phyloP scores from a whole-genome alignment of 306 rosid genomes.

The Morella rubra region DNA sequence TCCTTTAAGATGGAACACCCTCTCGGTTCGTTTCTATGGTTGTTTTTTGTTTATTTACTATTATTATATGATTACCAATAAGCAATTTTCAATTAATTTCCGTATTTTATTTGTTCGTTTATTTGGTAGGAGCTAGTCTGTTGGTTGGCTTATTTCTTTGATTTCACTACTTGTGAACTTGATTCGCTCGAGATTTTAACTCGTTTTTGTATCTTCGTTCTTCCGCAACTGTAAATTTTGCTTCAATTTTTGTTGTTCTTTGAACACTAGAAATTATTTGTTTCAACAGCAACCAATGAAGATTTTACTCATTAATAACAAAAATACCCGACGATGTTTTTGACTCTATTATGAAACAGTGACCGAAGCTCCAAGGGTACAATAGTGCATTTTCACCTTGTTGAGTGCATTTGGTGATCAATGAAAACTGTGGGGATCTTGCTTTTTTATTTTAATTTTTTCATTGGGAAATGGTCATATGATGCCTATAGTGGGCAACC shows the following conservation, averaged over 20 bases:
- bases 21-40: slow-evolving; percentile 38
- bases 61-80: neutral
- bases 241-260: neutral
- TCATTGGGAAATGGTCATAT: neutral
- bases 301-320: no score
- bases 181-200: neutral
- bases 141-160: neutral
- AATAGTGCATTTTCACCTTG: neutral
- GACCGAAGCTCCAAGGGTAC: neutral
- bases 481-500: neutral
- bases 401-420: neutral
- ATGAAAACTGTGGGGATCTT: neutral
- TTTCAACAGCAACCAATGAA: neutral
- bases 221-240: neutral
- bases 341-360: neutral
- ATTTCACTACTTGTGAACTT: neutral
- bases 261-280: no score
- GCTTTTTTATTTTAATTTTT: neutral
- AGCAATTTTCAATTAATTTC: neutral
- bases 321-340: neutral
- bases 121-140: neutral
- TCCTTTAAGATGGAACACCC: slow-evolving; percentile 48
- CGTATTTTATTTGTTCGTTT: neutral
- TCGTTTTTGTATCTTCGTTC: neutral
- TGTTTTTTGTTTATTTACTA: neutral